Conservation (phyloP, 495 filamentous ascomycete genomes). For the Neurospora sublineolata region DNA sequence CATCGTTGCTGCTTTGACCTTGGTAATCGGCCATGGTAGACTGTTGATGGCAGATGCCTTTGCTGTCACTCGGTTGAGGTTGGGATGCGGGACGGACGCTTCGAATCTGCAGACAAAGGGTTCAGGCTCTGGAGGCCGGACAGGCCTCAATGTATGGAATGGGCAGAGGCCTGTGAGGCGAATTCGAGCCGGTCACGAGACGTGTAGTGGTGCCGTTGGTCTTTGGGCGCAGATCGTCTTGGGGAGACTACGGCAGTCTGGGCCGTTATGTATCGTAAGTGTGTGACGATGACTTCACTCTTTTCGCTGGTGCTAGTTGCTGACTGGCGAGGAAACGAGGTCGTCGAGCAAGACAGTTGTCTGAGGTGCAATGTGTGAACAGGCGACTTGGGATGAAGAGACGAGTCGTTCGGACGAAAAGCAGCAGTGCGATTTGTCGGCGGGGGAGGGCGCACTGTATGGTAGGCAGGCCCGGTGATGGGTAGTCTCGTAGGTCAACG, state of each 20-base stretch:
- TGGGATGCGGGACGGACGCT: not conserved
- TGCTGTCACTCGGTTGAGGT: not conserved
- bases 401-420: not conserved
- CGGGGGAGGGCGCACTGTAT: not conserved
- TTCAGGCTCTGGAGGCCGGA: not conserved
- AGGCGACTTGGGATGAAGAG: not conserved
- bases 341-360: not conserved
- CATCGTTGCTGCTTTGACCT: slow-evolving; percentile 17
- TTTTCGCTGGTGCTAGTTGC: not conserved
- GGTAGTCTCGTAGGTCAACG: not conserved
- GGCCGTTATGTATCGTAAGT: not conserved
- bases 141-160: not conserved
- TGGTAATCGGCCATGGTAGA: slow-evolving; percentile 12
- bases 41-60: slow-evolving; percentile 1
- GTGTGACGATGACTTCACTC: not conserved
- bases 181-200: not conserved
- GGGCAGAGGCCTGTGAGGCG: not conserved
- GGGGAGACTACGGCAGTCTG: not conserved
- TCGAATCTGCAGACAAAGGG: not conserved
- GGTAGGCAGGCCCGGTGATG: not conserved
- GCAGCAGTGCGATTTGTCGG: not conserved
- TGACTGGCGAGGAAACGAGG: not conserved
- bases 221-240: not conserved
- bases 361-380: not conserved
- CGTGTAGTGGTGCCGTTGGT: not conserved